phyloP scores from a whole-genome alignment of 2,329 filamentous ascomycete genomes.

The Aulographum hederae region DNA sequence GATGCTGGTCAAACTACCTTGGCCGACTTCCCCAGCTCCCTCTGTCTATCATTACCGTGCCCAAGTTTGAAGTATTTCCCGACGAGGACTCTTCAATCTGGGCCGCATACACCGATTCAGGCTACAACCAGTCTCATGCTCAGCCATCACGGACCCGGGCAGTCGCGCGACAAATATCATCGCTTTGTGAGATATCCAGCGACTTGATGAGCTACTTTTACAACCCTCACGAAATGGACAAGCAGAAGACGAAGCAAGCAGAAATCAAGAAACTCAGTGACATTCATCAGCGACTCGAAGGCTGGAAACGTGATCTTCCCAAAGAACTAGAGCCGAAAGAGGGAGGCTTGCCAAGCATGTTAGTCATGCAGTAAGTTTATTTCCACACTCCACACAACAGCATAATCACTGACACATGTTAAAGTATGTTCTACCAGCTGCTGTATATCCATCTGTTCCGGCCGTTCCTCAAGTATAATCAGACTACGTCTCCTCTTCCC shows the following conservation, averaged over 20 bases:
- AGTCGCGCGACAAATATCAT: constrained; percentile 62
- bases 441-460: constrained; percentile 92
- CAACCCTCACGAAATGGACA: constrained; percentile 49
- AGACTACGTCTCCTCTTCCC: constrained; percentile 63
- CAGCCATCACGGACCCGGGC: constrained; percentile 75
- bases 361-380: constrained; percentile 64
- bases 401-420: constrained; percentile 7
- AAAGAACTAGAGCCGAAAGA: constrained; percentile 79
- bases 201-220: constrained; percentile 85
- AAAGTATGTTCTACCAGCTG: constrained; percentile 92
- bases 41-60: constrained; percentile 60
- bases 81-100: constrained; percentile 72
- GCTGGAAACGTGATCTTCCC: constrained; percentile 72
- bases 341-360: constrained; percentile 68
- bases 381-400: neutral
- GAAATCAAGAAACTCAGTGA: constrained; percentile 89
- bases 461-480: constrained; percentile 82
- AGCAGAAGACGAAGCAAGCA: constrained; percentile 50
- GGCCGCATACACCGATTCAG: constrained; percentile 76
- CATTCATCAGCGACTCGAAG: constrained; percentile 73
- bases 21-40: constrained; percentile 79
- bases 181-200: constrained; percentile 81
- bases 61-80: constrained; percentile 81
- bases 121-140: constrained; percentile 50
- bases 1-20: constrained; percentile 96